Conservation (phyloP, 306 rosid species). For the Cyclanthera cordifolia region DNA sequence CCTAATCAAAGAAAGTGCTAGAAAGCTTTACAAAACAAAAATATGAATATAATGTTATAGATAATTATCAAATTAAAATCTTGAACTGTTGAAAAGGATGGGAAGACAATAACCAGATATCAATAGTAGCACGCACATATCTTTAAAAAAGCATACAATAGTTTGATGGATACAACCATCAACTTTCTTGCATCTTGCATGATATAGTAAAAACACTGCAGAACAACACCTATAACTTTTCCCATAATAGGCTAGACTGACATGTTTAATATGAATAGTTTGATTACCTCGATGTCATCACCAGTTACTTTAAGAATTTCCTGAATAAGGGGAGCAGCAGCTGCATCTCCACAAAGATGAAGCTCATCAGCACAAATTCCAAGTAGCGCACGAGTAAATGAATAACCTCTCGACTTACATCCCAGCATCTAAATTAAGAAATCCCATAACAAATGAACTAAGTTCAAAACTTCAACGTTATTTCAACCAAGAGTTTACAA, state of each 20-base stretch:
- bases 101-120: neutral
- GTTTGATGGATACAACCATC: neutral
- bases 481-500: neutral
- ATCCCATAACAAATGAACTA: neutral
- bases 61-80: conserved; percentile 7
- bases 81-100: neutral
- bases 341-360: conserved; percentile 97
- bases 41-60: conserved; percentile 15
- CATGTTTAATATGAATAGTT: neutral
- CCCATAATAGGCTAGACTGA: neutral
- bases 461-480: neutral
- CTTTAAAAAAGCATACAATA: neutral
- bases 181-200: too few species aligned
- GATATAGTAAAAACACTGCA: neutral
- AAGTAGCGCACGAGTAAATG: conserved; percentile 82
- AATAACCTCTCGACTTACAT: conserved; percentile 61
- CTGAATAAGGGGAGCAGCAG: conserved; percentile 70
- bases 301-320: conserved; percentile 66
- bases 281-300: conserved; percentile 67
- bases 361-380: conserved; percentile 89
- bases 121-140: neutral
- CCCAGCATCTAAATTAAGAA: conserved; percentile 66
- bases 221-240: neutral
- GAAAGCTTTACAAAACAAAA: conserved; percentile 5
- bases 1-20: conserved; percentile 30